A percentile compares a stretch with the other conserved stretches of the same genome.
Evolutionary conservation across 106 monocot genomes (phyloP).

Genomic region (Narthecium ossifragum): DNA sequence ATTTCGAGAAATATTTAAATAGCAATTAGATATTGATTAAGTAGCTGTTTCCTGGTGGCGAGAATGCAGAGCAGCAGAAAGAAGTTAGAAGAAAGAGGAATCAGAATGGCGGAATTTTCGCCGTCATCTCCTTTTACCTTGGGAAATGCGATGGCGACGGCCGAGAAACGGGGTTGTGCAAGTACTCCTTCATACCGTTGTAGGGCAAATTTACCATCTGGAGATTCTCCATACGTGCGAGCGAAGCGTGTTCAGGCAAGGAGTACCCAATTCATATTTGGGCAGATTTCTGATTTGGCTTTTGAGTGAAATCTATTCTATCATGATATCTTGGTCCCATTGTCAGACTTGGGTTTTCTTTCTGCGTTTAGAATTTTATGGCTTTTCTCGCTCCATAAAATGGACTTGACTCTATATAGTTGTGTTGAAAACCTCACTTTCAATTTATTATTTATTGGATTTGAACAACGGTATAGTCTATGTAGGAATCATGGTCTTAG

Average conservation of each 20-base stretch:
- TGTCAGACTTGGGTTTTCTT: too few species aligned
- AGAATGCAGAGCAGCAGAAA: background rate
- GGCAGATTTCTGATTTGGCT: too few species aligned
- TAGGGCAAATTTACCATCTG: background rate
- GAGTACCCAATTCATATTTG: background rate
- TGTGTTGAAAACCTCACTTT: too few species aligned
- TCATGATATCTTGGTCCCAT: too few species aligned
- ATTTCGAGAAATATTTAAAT: too few species aligned
- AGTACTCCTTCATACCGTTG: background rate
- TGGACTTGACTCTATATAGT: background rate
- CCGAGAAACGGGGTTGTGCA: background rate
- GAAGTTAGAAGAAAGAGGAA: background rate
- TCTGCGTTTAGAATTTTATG: background rate
- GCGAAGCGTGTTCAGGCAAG: conserved; percentile 20
- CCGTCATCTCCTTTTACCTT: background rate
- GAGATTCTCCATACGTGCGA: conserved; percentile 18
- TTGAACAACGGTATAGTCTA: too few species aligned
- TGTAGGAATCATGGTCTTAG: too few species aligned
- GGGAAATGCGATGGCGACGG: background rate
- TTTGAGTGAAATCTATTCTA: too few species aligned
- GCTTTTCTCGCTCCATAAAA: background rate
- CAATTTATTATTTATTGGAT: too few species aligned
- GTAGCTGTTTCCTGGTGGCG: conserved; percentile 1
- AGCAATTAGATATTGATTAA: too few species aligned
- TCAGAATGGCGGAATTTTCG: too few species aligned